Evolutionary conservation across 1,284 basidiomycete species (phyloP).

Genomic region (Porphyrellus sp.): DNA sequence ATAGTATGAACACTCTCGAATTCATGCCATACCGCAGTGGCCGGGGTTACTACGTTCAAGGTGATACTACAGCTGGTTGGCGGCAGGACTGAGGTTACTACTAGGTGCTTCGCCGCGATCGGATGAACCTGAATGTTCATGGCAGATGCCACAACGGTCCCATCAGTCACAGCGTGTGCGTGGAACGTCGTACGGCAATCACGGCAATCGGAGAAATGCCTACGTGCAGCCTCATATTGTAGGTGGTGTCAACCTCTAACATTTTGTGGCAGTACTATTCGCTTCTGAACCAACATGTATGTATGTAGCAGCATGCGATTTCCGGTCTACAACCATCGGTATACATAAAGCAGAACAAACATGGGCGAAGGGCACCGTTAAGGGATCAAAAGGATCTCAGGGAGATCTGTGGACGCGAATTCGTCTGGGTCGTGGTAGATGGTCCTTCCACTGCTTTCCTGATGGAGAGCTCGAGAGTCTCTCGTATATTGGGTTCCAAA

Average conservation of each 20-base stretch:
- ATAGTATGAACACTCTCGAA: too few species aligned
- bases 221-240: too few species aligned
- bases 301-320: too few species aligned
- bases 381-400: constrained; percentile 60
- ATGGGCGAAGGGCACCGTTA: not conserved
- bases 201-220: too few species aligned
- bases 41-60: too few species aligned
- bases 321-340: not conserved
- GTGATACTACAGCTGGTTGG: too few species aligned
- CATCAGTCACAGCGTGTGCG: not conserved
- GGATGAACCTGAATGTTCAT: too few species aligned
- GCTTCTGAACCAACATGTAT: not conserved
- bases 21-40: too few species aligned
- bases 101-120: too few species aligned
- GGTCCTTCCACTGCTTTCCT: constrained; percentile 66
- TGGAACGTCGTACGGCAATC: not conserved
- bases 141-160: too few species aligned
- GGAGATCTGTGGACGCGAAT: constrained; percentile 74
- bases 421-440: constrained; percentile 34
- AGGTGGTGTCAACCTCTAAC: not conserved
- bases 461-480: constrained; percentile 75
- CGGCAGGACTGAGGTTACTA: too few species aligned
- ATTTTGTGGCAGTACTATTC: not conserved
- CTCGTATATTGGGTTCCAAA: constrained; percentile 58
- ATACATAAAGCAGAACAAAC: constrained; percentile 9